These are phyloP conservation scores for Ustanciosporium gigantosporum DNA, from an alignment of 1,284 basidiomycete species.

Conservation along the genomic window DNA sequence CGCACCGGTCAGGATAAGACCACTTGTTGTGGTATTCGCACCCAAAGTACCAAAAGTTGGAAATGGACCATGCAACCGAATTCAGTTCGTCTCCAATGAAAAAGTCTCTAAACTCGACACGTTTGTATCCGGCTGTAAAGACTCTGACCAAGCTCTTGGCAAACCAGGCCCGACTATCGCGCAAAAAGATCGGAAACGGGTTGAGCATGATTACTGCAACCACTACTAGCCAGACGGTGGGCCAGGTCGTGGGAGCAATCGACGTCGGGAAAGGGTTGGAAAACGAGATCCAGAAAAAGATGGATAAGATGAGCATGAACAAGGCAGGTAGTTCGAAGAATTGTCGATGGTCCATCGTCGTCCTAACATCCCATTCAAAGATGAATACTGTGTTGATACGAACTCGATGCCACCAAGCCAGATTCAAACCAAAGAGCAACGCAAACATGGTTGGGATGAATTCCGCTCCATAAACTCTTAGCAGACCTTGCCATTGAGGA, in stretches of 20 bases:
- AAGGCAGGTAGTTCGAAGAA: conserved; percentile 83
- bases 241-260: conserved; percentile 68
- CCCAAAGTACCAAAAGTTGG: conserved; percentile 66
- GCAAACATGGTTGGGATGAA: conserved; percentile 77
- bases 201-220: conserved; percentile 71
- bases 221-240: conserved; percentile 79
- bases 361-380: conserved; percentile 72
- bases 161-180: conserved; percentile 77
- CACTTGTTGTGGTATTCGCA: conserved; percentile 69
- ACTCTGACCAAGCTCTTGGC: conserved; percentile 67
- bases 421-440: conserved; percentile 75
- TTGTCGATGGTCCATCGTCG: conserved; percentile 76
- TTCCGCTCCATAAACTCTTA: conserved; percentile 80
- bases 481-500: conserved; percentile 73
- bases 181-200: conserved; percentile 73
- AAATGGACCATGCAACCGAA: conserved; percentile 59
- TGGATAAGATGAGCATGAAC: conserved; percentile 74
- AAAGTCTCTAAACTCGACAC: conserved; percentile 60
- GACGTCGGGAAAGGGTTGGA: conserved; percentile 60
- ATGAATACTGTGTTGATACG: conserved; percentile 90
- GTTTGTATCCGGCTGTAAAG: conserved; percentile 70
- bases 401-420: conserved; percentile 74
- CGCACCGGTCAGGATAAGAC: conserved; percentile 38
- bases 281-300: conserved; percentile 85
- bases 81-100: conserved; percentile 61